phyloP scores from a whole-genome alignment of 768 basidiomycete genomes.

The Rickenella mellea region DNA sequence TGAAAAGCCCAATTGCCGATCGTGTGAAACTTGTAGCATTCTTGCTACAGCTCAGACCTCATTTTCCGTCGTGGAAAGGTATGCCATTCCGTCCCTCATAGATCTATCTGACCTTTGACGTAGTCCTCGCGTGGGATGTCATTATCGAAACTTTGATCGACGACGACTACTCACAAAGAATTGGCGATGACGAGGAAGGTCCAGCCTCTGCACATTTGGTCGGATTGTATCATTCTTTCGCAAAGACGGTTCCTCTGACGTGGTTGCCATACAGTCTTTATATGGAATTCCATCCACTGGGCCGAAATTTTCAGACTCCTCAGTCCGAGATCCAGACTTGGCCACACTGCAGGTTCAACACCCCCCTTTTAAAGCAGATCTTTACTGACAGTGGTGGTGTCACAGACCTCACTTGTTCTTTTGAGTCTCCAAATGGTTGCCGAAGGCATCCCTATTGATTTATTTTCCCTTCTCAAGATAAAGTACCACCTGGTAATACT shows the following conservation, averaged over 20 bases:
- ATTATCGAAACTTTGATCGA: conserved; percentile 51
- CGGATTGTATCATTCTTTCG: conserved; percentile 9
- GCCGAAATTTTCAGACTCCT: conserved; percentile 6
- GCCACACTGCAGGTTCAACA: conserved; percentile 33
- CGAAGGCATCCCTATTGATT: conserved; percentile 47
- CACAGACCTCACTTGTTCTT: conserved; percentile 44
- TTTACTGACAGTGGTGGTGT: not conserved
- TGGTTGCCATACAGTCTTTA: conserved; percentile 31
- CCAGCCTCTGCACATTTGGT: conserved; percentile 33
- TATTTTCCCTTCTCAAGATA: conserved; percentile 45
- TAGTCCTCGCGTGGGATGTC: conserved; percentile 59
- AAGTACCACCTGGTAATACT: conserved; percentile 40
- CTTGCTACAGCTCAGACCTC: conserved; percentile 55
- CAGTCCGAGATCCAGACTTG: conserved; percentile 35
- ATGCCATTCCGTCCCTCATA: not conserved
- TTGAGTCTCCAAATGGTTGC: conserved; percentile 60
- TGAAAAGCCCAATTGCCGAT: conserved; percentile 45
- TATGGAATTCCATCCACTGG: conserved; percentile 30
- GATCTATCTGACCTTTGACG: not conserved
- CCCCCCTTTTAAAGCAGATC: not conserved
- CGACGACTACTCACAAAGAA: conserved; percentile 35
- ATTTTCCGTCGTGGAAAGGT: conserved; percentile 66
- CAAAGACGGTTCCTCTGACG: not conserved
- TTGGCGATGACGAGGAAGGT: conserved; percentile 28
- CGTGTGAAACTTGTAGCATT: conserved; percentile 52